These are phyloP conservation scores for Tolypocladium sp. DNA, from an alignment of 2,329 filamentous ascomycete species.

Conservation along the genomic window DNA sequence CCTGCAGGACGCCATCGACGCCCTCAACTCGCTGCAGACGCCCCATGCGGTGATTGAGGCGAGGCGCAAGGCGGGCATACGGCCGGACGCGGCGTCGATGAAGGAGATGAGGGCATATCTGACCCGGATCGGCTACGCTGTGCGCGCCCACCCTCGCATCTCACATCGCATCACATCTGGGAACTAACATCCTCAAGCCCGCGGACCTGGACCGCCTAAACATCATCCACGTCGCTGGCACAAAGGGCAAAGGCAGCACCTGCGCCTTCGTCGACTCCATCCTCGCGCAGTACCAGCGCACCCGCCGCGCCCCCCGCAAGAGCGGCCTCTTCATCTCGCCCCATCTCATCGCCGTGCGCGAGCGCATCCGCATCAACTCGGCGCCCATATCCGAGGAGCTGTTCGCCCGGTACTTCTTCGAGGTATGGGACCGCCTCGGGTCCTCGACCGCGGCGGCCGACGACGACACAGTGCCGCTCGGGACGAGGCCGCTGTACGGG, in stretches of 20 bases:
- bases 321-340: constrained; percentile 62
- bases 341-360: constrained; percentile 57
- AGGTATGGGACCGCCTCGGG: constrained; percentile 53
- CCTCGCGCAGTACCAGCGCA: constrained; percentile 39
- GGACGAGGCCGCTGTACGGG: constrained; percentile 45
- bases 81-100: constrained; percentile 60
- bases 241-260: constrained; percentile 69
- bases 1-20: constrained; percentile 68
- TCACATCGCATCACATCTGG: neutral
- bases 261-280: constrained; percentile 60
- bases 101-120: constrained; percentile 76
- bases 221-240: constrained; percentile 62
- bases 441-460: constrained; percentile 22
- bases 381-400: constrained; percentile 45
- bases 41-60: constrained; percentile 76
- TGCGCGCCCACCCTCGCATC: constrained; percentile 12
- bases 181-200: constrained; percentile 13
- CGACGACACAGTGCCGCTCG: constrained; percentile 20
- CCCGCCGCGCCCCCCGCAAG: constrained; percentile 25
- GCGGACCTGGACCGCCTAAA: constrained; percentile 51
- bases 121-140: constrained; percentile 66
- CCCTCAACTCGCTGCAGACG: constrained; percentile 84
- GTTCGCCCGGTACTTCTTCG: constrained; percentile 59
- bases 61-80: constrained; percentile 63
- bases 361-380: constrained; percentile 56